Conservation (phyloP, 768 basidiomycete species). For the Tricholoma sp. region DNA sequence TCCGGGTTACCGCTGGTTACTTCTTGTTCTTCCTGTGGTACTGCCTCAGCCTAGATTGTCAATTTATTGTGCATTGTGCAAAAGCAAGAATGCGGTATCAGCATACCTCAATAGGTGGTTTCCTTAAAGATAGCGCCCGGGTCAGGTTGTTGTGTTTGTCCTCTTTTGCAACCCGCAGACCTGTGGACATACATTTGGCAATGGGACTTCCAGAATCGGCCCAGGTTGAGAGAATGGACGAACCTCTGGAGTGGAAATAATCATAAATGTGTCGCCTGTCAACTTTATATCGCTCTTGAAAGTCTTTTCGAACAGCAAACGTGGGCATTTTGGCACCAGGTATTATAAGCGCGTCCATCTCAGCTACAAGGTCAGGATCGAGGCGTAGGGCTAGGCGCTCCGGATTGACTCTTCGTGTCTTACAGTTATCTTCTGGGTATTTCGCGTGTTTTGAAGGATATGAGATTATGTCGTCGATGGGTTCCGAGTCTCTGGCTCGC, state of each 20-base stretch:
- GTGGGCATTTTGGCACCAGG: slow-evolving; percentile 77
- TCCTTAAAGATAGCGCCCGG: slow-evolving; percentile 19
- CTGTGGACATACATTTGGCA: slow-evolving; percentile 11
- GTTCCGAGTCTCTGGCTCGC: slow-evolving; percentile 3
- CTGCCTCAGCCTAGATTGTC: not conserved
- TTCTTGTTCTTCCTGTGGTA: not conserved
- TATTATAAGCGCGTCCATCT: slow-evolving; percentile 66
- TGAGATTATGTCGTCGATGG: not conserved
- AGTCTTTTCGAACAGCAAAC: slow-evolving; percentile 62
- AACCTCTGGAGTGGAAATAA: slow-evolving; percentile 65
- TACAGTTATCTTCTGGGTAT: slow-evolving; percentile 35
- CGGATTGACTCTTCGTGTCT: slow-evolving; percentile 57
- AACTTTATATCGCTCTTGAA: slow-evolving; percentile 65
- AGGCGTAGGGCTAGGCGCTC: slow-evolving; percentile 64
- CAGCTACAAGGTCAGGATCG: slow-evolving; percentile 59
- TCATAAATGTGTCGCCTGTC: slow-evolving; percentile 75
- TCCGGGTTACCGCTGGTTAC: not conserved
- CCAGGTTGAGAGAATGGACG: slow-evolving; percentile 9
- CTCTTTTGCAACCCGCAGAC: slow-evolving; percentile 59
- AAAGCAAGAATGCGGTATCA: not conserved
- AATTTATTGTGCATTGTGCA: not conserved
- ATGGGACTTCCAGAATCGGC: not conserved
- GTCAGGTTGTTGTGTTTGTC: slow-evolving; percentile 53
- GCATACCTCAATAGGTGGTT: not conserved
- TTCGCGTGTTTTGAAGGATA: slow-evolving; percentile 3